Evolutionary conservation across 352 stramenopile genomes (phyloP), one percentile per base, ranked within the genome.

Genomic region (Phytophthora kernoviae): DNA sequence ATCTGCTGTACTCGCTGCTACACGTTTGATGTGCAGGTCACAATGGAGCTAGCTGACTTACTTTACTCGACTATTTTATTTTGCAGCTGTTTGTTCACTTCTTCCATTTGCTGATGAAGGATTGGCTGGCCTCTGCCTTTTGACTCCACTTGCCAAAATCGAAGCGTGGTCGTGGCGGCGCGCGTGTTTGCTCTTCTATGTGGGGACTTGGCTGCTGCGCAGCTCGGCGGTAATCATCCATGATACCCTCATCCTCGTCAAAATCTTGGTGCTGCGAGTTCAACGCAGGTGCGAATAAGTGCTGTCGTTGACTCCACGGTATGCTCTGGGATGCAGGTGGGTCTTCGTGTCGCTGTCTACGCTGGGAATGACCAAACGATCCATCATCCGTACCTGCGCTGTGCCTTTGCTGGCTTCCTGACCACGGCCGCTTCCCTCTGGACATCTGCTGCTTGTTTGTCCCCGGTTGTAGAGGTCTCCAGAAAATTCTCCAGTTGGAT

Each of bases 1-100:
- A 84, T 37, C 55, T 90, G 52, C 64, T 86, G 39, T 90, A 90
- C 61, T 82, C 81, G 47, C 66, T 88, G 37, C 55, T 88, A 43
- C 64, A 90, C 56, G 74, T 90, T 30, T 90, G 79, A n/a, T 10
- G 24, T 34, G 30, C 33, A 39, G 37, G 20, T 21, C 24, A 55
- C 20, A 20, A 34, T 14, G 11, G 7, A 22, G 41, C n/a, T n/a
- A n/a, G n/a, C 15, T 47, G 20, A 15, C 41, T 32, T 15, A 27
- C 14, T 8, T 37, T 9, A 20, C 47, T 54, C 15, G 18, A 46
- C 27, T 20, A 21, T 2, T n/a, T 14, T 10, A 15, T 32, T 0
- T 41, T 58, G 39, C 9, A 58, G 30, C 41, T 15, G 34, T 20
- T 30, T 8, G 2, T 56, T 65, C 44, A 68, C 53, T 67, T 75